A percentile compares a stretch with the other conserved stretches of the same genome.
These are phyloP conservation scores for Bauhinia variegata DNA, from an alignment of 306 rosid species.

Conservation along the genomic window DNA sequence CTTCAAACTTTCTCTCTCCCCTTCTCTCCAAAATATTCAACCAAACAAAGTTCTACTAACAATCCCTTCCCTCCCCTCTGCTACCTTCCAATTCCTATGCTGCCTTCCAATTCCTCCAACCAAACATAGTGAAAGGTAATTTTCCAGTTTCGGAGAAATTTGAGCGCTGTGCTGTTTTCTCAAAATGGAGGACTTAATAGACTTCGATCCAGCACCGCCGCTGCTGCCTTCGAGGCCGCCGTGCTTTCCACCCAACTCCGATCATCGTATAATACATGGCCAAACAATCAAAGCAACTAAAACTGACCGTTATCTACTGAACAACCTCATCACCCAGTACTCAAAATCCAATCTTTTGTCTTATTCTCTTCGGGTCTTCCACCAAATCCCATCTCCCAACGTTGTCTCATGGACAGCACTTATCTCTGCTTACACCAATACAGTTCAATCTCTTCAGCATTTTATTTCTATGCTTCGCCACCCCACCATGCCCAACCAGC, in stretches of 20 bases:
- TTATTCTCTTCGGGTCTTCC: slow-evolving; percentile 50
- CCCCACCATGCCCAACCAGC: slow-evolving; percentile 72
- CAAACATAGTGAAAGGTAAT: too few species aligned
- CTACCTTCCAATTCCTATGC: too few species aligned
- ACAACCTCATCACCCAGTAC: slow-evolving; percentile 51
- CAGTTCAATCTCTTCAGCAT: slow-evolving; percentile 51
- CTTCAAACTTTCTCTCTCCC: too few species aligned
- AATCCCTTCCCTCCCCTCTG: too few species aligned
- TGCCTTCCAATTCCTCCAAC: too few species aligned
- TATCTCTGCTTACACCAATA: slow-evolving; percentile 50
- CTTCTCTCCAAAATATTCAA: too few species aligned
- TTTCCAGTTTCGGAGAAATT: too few species aligned
- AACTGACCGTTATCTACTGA: slow-evolving; percentile 37
- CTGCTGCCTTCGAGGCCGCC: neutral
- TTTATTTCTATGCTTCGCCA: slow-evolving; percentile 83
- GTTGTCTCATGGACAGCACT: slow-evolving; percentile 64
- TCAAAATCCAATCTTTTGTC: slow-evolving; percentile 43
- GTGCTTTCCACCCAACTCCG: slow-evolving; percentile 17
- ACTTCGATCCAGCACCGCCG: neutral
- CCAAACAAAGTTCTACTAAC: too few species aligned
- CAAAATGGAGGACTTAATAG: too few species aligned
- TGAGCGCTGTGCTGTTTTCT: too few species aligned
- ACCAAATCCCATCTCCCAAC: slow-evolving; percentile 53
- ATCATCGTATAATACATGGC: slow-evolving; percentile 51
- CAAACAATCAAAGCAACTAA: slow-evolving; percentile 36